Evolutionary conservation across 352 stramenopile genomes (phyloP).

Genomic region (Lagenidium sp.): DNA sequence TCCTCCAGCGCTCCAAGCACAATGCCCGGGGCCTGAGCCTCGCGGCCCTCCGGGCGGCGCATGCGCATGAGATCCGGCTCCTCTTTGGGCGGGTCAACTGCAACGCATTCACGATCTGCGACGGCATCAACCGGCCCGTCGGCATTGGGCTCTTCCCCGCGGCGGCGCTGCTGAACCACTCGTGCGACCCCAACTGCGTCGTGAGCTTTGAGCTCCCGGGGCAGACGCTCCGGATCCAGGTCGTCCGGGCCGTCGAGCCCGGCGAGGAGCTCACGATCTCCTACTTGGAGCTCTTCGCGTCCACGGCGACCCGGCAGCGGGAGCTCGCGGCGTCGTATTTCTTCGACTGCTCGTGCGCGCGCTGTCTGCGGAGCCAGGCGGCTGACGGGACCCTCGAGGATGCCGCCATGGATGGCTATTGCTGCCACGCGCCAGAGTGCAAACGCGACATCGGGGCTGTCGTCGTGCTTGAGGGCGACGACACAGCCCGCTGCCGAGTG

Average conservation of each 20-base stretch:
- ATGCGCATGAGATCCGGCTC: slow-evolving; percentile 26
- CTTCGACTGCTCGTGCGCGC: slow-evolving; percentile 43
- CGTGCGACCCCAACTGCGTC: slow-evolving; percentile 63
- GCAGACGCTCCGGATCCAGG: slow-evolving; percentile 33
- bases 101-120: slow-evolving; percentile 69
- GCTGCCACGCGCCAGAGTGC: slow-evolving; percentile 2
- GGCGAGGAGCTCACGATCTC: slow-evolving; percentile 64
- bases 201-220: slow-evolving; percentile 45
- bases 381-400: slow-evolving; percentile 1
- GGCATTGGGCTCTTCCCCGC: slow-evolving; percentile 58
- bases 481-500: not conserved
- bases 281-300: slow-evolving; percentile 62
- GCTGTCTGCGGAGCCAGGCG: slow-evolving; percentile 6
- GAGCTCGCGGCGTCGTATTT: slow-evolving; percentile 55
- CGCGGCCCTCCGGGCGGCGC: slow-evolving; percentile 16
- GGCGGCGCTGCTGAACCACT: slow-evolving; percentile 68
- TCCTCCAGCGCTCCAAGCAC: slow-evolving; percentile 39
- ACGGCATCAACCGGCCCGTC: slow-evolving; percentile 28
- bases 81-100: slow-evolving; percentile 71
- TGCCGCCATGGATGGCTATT: slow-evolving; percentile 9
- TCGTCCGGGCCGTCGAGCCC: slow-evolving; percentile 24
- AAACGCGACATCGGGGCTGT: not conserved
- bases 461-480: not conserved
- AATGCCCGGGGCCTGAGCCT: slow-evolving; percentile 11
- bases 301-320: slow-evolving; percentile 17